phyloP scores from a whole-genome alignment of 129 eudicot species.

The Flaveria robusta region DNA sequence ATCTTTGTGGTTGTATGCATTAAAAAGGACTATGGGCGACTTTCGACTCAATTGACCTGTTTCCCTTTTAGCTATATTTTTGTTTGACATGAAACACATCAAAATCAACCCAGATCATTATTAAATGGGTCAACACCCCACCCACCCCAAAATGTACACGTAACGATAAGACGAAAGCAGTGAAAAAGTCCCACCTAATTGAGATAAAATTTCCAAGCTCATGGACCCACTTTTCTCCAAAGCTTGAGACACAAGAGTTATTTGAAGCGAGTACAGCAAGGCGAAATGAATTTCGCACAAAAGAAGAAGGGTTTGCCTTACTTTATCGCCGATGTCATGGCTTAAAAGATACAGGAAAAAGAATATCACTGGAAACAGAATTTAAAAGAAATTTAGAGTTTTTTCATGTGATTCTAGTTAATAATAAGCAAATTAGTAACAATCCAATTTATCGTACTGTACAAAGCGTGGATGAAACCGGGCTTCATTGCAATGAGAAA shows the following conservation, averaged over 20 bases:
- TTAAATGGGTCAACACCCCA: background rate
- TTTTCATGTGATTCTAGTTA: conserved; percentile 15
- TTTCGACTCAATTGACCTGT: conserved; percentile 1
- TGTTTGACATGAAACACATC: conserved; percentile 10
- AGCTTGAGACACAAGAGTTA: conserved; percentile 43
- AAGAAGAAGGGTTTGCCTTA: conserved; percentile 47
- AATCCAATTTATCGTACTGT: conserved; percentile 41
- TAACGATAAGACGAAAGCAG: background rate
- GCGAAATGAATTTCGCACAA: conserved; percentile 54
- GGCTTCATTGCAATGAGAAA: conserved; percentile 53
- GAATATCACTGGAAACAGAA: conserved; percentile 46
- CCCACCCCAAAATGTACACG: background rate
- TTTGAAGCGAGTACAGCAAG: conserved; percentile 49
- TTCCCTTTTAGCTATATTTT: conserved; percentile 4
- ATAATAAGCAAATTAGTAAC: conserved; percentile 3
- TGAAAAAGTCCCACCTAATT: conserved; percentile 39
- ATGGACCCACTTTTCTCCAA: conserved; percentile 44
- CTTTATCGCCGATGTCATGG: conserved; percentile 44
- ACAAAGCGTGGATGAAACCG: conserved; percentile 57
- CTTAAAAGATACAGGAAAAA: conserved; percentile 57
- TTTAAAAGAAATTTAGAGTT: conserved; percentile 10
- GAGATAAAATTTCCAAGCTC: conserved; percentile 45
- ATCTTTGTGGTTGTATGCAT: background rate
- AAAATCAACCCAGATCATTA: conserved; percentile 4
- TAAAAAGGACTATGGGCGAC: background rate